A percentile compares a stretch with the other conserved stretches of the same genome.
Conservation (phyloP, 2,329 filamentous ascomycete species). For the Akanthomyces muscarius region DNA sequence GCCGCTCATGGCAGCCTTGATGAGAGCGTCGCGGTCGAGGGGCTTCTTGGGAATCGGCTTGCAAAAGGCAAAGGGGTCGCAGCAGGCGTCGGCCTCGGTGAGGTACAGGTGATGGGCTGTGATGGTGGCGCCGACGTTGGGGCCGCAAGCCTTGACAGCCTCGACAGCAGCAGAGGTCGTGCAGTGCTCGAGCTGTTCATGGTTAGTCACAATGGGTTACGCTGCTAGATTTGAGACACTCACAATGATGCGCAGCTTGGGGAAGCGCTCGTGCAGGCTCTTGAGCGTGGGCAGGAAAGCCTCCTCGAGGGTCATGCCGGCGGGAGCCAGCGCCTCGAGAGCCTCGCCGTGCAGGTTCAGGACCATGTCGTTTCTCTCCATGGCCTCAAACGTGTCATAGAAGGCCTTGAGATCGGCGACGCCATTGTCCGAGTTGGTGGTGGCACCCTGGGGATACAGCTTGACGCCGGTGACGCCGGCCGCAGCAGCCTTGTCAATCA, state of each 20-base stretch:
- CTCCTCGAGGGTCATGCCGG: conserved; percentile 42
- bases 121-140: conserved; percentile 74
- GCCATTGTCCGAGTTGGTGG: conserved; percentile 64
- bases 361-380: conserved; percentile 80
- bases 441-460: conserved; percentile 60
- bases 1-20: conserved; percentile 58
- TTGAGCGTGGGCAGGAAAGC: conserved; percentile 76
- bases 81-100: conserved; percentile 65
- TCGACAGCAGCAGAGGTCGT: conserved; percentile 78
- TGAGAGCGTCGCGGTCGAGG: conserved; percentile 66
- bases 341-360: conserved; percentile 92
- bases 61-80: conserved; percentile 62
- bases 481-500: conserved; percentile 67
- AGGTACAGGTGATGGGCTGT: conserved; percentile 84
- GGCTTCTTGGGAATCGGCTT: conserved; percentile 74
- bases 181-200: conserved; percentile 67
- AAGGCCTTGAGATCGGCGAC: conserved; percentile 67
- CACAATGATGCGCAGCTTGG: conserved; percentile 60
- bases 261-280: conserved; percentile 70
- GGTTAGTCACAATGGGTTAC: not conserved
- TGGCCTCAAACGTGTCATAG: conserved; percentile 78
- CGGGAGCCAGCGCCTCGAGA: conserved; percentile 46
- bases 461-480: conserved; percentile 71
- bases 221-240: not conserved
- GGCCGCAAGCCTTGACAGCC: conserved; percentile 71